These are phyloP conservation scores for Aureobasidium namibiae DNA, from an alignment of 2,329 filamentous ascomycete species.

Conservation along the genomic window DNA sequence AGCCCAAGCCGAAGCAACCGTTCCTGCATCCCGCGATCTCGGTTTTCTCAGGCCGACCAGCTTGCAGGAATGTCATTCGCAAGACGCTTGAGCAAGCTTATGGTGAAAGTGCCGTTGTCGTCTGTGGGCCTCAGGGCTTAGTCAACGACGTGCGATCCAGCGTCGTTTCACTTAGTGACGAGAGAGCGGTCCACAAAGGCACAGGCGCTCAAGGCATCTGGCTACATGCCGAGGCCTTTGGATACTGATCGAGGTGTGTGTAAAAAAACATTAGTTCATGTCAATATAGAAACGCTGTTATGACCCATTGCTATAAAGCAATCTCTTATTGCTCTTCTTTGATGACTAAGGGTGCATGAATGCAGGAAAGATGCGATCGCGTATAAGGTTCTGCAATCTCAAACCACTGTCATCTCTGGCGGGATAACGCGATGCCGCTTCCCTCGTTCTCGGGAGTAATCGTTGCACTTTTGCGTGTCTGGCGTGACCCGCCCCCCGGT, in stretches of 20 bases:
- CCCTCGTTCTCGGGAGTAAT: neutral
- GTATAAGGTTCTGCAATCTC: neutral
- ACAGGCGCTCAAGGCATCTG: conserved; percentile 58
- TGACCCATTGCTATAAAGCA: neutral
- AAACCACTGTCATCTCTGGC: conserved; percentile 4
- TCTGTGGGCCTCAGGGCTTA: conserved; percentile 51
- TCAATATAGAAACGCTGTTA: neutral
- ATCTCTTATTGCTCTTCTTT: neutral
- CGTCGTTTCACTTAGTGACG: conserved; percentile 52
- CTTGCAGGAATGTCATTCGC: conserved; percentile 43
- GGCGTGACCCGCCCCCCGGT: neutral
- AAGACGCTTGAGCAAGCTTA: conserved; percentile 49
- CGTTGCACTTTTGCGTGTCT: too few species aligned
- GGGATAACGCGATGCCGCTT: neutral
- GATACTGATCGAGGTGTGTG: conserved; percentile 23
- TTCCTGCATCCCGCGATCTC: conserved; percentile 27
- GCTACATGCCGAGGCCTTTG: conserved; percentile 52
- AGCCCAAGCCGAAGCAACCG: conserved; percentile 13
- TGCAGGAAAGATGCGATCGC: neutral
- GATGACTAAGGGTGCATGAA: neutral
- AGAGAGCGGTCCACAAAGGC: conserved; percentile 59
- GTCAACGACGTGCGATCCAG: conserved; percentile 47
- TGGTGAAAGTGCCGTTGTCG: conserved; percentile 56
- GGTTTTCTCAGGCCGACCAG: conserved; percentile 45
- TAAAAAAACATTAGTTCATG: neutral